These are phyloP conservation scores for Metarhizium brunneum DNA, from an alignment of 2,329 filamentous ascomycete species.

Conservation along the genomic window DNA sequence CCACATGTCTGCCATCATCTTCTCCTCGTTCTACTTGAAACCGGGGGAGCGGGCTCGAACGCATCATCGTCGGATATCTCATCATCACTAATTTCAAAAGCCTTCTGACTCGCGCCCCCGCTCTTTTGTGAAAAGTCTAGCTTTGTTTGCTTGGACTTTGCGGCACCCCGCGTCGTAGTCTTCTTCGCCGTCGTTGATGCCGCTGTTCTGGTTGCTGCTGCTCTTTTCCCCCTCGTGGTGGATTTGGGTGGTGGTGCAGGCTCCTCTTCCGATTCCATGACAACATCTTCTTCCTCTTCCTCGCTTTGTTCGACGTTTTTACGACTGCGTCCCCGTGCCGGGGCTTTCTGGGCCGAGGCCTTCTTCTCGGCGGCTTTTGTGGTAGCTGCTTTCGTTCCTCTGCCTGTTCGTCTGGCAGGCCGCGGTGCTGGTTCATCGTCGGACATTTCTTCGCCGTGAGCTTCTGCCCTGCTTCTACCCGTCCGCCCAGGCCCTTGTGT, in stretches of 20 bases:
- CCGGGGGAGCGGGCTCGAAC: slow-evolving; percentile 42
- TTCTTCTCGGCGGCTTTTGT: slow-evolving; percentile 27
- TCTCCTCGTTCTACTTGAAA: slow-evolving; percentile 22
- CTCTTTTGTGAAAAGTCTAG: slow-evolving; percentile 29
- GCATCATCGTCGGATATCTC: slow-evolving; percentile 54
- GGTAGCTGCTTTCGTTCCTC: slow-evolving; percentile 19
- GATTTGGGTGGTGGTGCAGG: slow-evolving; percentile 30
- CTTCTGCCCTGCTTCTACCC: slow-evolving; percentile 14
- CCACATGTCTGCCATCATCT: slow-evolving; percentile 11
- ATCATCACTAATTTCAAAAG: slow-evolving; percentile 55
- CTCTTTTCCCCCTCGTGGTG: slow-evolving; percentile 13
- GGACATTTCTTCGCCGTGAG: slow-evolving; percentile 19
- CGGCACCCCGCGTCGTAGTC: slow-evolving; percentile 10
- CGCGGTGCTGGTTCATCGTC: slow-evolving; percentile 20
- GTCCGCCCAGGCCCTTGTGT: slow-evolving; percentile 7
- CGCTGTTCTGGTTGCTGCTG: slow-evolving; percentile 10
- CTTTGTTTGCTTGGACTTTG: slow-evolving; percentile 22
- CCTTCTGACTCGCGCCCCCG: slow-evolving; percentile 32
- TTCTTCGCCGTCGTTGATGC: slow-evolving; percentile 16
- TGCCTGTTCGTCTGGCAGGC: slow-evolving; percentile 19
- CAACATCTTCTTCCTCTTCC: slow-evolving; percentile 38
- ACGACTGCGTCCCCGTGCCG: slow-evolving; percentile 31
- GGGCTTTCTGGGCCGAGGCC: slow-evolving; percentile 35
- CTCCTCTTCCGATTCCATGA: slow-evolving; percentile 45
- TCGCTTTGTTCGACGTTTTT: slow-evolving; percentile 22